phyloP scores from a whole-genome alignment of 768 basidiomycete genomes.

The Chiua virens region DNA sequence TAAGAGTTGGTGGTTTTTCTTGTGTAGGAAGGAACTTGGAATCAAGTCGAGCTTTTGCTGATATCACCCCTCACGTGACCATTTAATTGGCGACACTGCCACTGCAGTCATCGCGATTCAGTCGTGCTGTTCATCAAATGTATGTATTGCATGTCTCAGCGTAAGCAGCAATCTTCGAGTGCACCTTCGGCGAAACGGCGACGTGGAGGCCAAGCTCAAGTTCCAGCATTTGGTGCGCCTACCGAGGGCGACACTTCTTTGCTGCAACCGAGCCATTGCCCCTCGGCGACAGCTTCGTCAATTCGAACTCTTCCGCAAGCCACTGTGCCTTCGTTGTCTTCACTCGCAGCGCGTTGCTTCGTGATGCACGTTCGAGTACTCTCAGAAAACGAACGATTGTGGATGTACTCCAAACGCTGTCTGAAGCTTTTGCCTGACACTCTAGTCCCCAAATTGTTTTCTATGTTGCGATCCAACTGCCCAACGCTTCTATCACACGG shows the following conservation, averaged over 20 bases:
- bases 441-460: slow-evolving; percentile 50
- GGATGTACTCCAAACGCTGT: slow-evolving; percentile 40
- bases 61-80: no score
- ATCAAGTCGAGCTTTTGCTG: no score
- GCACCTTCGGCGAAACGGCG: slow-evolving; percentile 13
- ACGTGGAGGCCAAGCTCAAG: slow-evolving; percentile 5
- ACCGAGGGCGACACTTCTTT: slow-evolving; percentile 44
- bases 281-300: slow-evolving; percentile 54
- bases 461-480: slow-evolving; percentile 47
- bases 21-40: no score
- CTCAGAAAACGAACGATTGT: slow-evolving; percentile 36
- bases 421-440: slow-evolving; percentile 53
- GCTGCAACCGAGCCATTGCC: slow-evolving; percentile 35
- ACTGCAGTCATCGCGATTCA: no score
- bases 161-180: slow-evolving; percentile 2
- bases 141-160: slow-evolving; percentile 12
- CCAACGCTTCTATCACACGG: slow-evolving; percentile 54
- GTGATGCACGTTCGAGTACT: slow-evolving; percentile 44
- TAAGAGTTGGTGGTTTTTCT: no score
- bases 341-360: slow-evolving; percentile 53
- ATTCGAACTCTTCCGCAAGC: slow-evolving; percentile 37
- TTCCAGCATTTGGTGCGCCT: slow-evolving; percentile 42
- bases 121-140: no score
- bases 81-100: no score
- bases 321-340: slow-evolving; percentile 44